Base-by-base conservation (phyloP, 768 basidiomycete species). In the Fomitopsis serialis region DNA sequence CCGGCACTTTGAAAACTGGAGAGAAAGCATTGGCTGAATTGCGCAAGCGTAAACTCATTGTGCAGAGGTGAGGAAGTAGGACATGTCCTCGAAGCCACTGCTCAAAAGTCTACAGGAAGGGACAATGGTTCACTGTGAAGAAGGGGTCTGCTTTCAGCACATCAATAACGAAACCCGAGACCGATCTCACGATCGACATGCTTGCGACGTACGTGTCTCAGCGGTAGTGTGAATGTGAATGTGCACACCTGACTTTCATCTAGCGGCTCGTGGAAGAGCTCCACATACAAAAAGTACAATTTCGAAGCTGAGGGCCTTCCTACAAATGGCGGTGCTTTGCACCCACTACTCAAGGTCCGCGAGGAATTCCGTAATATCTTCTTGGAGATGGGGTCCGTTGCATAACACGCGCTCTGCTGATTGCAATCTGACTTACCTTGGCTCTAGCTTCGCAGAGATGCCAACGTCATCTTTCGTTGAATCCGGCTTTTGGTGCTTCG, bases 401-500 rank as follows among this genome's bases (percentile, higher is more conserved):
- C 15, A 44, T 23, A 13, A 24, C 45, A 13, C 48, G 6, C 27
- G 29, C 24, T 19, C 55, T 32, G 29, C 29, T 11, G 11, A 32
- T 6, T 5, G 5, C 29, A 5, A 32, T 32, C n/a, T 32, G 11
- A 32, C 6, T 11, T 5, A 32, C 5, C 29, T n/a, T 23, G 24
- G 50, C 19, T 15, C 15, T 59, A 98, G 96, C 10, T 99, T 98
- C 72, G 86, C 93, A 45, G 97, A 99, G 72, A 99, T 99, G 97
- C 93, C 95, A 13, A 98, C 97, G 9, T 84, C 85, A 47, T 84
- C 86, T 51, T 99, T 92, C 68, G 94, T 99, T 52, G 97, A 99
- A 72, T 96, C 93, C 21, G 90, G 89, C 34, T 99, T 98, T 79
- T 99, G 97, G 97, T 97, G 94, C 68, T 98, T 99, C 71, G 97